phyloP scores from a whole-genome alignment of 2,329 filamentous ascomycete species.

The Aspergillus sp. region DNA sequence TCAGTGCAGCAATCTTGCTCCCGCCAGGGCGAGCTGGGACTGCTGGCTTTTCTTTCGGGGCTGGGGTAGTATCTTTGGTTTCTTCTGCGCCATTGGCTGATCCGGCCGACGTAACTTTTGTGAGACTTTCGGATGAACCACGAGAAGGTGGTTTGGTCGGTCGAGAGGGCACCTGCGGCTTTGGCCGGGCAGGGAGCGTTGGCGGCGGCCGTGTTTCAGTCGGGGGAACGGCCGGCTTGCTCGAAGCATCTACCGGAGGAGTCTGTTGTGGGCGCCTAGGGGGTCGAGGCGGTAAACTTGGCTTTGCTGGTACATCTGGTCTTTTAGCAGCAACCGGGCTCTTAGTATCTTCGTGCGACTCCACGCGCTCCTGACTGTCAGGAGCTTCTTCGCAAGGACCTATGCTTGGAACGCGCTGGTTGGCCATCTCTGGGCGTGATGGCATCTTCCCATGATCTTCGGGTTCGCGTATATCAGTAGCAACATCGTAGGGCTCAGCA shows the following conservation, averaged over 20 bases:
- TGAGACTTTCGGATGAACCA: slow-evolving; percentile 22
- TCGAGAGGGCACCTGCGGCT: slow-evolving; percentile 57
- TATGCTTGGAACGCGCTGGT: slow-evolving; percentile 74
- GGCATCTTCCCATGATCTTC: slow-evolving; percentile 18
- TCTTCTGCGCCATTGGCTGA: slow-evolving; percentile 7
- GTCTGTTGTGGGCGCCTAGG: slow-evolving; percentile 24
- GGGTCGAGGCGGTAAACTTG: slow-evolving; percentile 25
- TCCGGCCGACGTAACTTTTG: slow-evolving; percentile 14
- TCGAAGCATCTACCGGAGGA: slow-evolving; percentile 22
- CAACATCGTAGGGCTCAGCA: slow-evolving; percentile 27
- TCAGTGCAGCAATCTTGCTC: slow-evolving; percentile 81
- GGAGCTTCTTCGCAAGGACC: slow-evolving; percentile 94
- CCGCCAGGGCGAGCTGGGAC: slow-evolving; percentile 70
- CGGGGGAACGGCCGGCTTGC: slow-evolving; percentile 35
- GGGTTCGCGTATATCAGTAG: slow-evolving; percentile 24
- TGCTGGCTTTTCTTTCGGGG: slow-evolving; percentile 64
- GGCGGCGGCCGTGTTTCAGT: slow-evolving; percentile 44
- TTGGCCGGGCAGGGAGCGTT: slow-evolving; percentile 48
- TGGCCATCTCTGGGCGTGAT: slow-evolving; percentile 42
- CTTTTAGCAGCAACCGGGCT: slow-evolving; percentile 22
- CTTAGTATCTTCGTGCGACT: slow-evolving; percentile 46
- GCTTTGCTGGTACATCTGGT: slow-evolving; percentile 24
- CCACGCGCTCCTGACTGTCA: slow-evolving; percentile 69
- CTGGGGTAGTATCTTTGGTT: slow-evolving; percentile 19
- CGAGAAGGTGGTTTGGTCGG: slow-evolving; percentile 45